Percentiles rank a stretch among this genome's conserved stretches.
These are phyloP conservation scores for Diddensiella santjacobensis DNA, from an alignment of 805 yeast species.

Conservation along the genomic window DNA sequence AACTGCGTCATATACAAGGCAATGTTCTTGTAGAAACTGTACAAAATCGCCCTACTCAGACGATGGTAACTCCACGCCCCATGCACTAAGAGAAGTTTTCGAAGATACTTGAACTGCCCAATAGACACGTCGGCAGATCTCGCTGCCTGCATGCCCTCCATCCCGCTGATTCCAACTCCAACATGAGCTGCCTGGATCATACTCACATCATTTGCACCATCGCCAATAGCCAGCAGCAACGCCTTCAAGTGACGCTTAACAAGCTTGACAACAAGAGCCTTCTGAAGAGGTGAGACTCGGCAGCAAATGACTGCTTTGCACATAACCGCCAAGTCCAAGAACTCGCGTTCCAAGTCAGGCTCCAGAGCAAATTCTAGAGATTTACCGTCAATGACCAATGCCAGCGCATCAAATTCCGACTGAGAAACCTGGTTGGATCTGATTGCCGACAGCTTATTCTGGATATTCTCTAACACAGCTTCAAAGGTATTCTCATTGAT, in stretches of 20 bases:
- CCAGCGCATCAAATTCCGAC: slow-evolving; percentile 73
- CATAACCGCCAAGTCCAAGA: slow-evolving; percentile 73
- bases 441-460: slow-evolving; percentile 73
- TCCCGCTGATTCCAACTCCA: slow-evolving; percentile 98
- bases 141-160: slow-evolving; percentile 99
- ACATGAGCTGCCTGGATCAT: slow-evolving; percentile 99
- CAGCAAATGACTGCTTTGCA: slow-evolving; percentile 98
- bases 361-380: slow-evolving; percentile 85
- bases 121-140: slow-evolving; percentile 96
- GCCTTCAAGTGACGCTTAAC: slow-evolving; percentile 75
- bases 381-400: slow-evolving; percentile 90
- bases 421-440: slow-evolving; percentile 35
- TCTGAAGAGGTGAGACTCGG: slow-evolving; percentile 95
- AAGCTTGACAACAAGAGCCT: slow-evolving; percentile 91
- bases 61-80: slow-evolving; percentile 98
- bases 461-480: slow-evolving; percentile 69
- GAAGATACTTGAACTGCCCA: slow-evolving; percentile 87
- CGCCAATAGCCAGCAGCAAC: slow-evolving; percentile 89
- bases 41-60: slow-evolving; percentile 84
- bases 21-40: slow-evolving; percentile 93
- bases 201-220: slow-evolving; percentile 98
- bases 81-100: slow-evolving; percentile 82
- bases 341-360: slow-evolving; percentile 67
- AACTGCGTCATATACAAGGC: slow-evolving; percentile 96
- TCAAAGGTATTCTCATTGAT: slow-evolving; percentile 82